Base-by-base conservation (phyloP, 768 basidiomycete species). In the Auriscalpium orientale region DNA sequence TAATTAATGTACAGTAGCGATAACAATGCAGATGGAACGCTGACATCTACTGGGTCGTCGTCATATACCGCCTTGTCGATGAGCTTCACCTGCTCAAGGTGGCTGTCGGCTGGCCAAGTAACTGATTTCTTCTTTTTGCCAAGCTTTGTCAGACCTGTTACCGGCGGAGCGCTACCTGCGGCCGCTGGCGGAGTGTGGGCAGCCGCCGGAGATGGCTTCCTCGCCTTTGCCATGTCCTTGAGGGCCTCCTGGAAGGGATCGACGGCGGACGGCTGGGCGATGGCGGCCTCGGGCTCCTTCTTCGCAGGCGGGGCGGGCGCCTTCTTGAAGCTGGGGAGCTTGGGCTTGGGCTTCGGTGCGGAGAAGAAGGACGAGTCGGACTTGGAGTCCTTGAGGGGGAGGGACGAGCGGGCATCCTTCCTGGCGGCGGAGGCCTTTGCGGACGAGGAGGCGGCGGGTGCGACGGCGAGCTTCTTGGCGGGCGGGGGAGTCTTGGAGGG, bases 61-160 rank as follows among this genome's bases (percentile, higher is more conserved):
- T 91, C 91, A 74, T 93, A 93, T 64, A 91, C 76, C 61, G 91
- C 90, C 66, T 80, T 82, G 74, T 91, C 89, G 73, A 93, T 93
- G 68, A 84, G 70, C 71, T 82, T 83, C 69, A 93, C 77, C 65
- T 80, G 75, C 74, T 84, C 87, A 62, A 93, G 83, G 68, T 81
- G 74, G 66, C 75, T 79, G 59, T 89, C 89, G 43, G 87, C 76
- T 38, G 86, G 82, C 86, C 90, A 92, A 34, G 82, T 82, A 48
- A 91, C 90, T 46, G 79, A 70, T 72, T 92, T 92, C 75, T 82
- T 84, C 74, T 81, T 85, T 74, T 80, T 83, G 65, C 80, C 77
- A 51, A 68, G 68, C 49, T 62, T 58, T 54, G 65, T 62, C 37
- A 71, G 63, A 51, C 55, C 59, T 11, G 72, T 68, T 16, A 61